These are phyloP conservation scores for Aquilaria yunnanensis DNA, from an alignment of 345 rosid species.

Conservation along the genomic window DNA sequence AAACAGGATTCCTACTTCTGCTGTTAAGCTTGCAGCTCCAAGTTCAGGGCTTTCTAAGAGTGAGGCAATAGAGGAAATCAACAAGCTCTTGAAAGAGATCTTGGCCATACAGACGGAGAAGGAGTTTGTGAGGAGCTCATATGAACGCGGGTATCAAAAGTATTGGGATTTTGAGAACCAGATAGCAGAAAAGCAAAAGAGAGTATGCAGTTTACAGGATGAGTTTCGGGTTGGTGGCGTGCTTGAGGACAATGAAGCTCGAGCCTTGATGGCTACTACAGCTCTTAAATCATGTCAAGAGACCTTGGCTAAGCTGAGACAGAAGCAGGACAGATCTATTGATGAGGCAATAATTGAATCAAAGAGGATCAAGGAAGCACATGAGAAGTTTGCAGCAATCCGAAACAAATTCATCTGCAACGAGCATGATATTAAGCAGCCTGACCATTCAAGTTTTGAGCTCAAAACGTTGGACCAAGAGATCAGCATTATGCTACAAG, in stretches of 20 bases:
- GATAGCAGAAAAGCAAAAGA: slow-evolving; percentile 54
- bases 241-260: slow-evolving; percentile 70
- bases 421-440: slow-evolving; percentile 16
- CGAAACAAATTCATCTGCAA: slow-evolving; percentile 20
- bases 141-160: slow-evolving; percentile 41
- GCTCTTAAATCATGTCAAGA: slow-evolving; percentile 72
- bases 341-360: slow-evolving; percentile 46
- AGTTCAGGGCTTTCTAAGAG: slow-evolving; percentile 47
- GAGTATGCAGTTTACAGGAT: slow-evolving; percentile 56
- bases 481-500: neutral
- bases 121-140: slow-evolving; percentile 60
- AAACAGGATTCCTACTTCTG: slow-evolving; percentile 20
- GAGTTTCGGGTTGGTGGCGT: slow-evolving; percentile 57
- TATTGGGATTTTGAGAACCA: slow-evolving; percentile 52
- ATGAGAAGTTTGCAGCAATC: slow-evolving; percentile 33
- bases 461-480: slow-evolving; percentile 10
- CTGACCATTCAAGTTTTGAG: slow-evolving; percentile 16
- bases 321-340: slow-evolving; percentile 44
- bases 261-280: slow-evolving; percentile 60
- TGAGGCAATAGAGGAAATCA: slow-evolving; percentile 59
- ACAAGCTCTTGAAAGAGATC: slow-evolving; percentile 64
- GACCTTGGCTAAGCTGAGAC: slow-evolving; percentile 48
- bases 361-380: slow-evolving; percentile 40
- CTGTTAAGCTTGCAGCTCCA: slow-evolving; percentile 20
- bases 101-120: slow-evolving; percentile 64